phyloP scores from a whole-genome alignment of 1,139 yeast genomes.

The Nakaseomyces glabratus region DNA sequence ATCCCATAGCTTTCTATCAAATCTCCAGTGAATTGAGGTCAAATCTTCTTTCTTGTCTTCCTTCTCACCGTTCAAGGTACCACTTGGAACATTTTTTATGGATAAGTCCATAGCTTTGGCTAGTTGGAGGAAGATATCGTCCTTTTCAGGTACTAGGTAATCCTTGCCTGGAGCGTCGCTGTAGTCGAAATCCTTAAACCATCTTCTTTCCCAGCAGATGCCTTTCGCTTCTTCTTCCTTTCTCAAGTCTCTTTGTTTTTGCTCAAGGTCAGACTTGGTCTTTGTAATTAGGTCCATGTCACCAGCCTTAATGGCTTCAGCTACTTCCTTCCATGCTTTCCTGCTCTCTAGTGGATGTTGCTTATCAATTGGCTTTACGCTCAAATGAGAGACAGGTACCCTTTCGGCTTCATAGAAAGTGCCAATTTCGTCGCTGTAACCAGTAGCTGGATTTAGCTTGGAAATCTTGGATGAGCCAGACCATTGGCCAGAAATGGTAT shows the following conservation, averaged over 20 bases:
- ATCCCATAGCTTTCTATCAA: conserved; percentile 45
- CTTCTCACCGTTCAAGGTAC: conserved; percentile 46
- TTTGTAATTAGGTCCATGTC: conserved; percentile 65
- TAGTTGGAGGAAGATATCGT: conserved; percentile 44
- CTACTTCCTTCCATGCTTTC: conserved; percentile 79
- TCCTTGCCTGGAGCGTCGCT: conserved; percentile 19
- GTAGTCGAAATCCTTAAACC: conserved; percentile 57
- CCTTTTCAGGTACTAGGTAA: conserved; percentile 17
- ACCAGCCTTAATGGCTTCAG: conserved; percentile 70
- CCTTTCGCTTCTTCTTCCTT: conserved; percentile 59
- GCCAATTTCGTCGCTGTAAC: conserved; percentile 19
- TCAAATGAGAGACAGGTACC: conserved; percentile 43
- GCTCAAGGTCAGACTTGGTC: conserved; percentile 72
- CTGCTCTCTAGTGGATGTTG: conserved; percentile 74
- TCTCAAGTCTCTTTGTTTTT: conserved; percentile 72
- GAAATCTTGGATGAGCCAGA: conserved; percentile 53
- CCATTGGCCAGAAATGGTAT: conserved; percentile 88
- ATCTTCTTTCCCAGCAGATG: conserved; percentile 60
- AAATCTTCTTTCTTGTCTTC: conserved; percentile 36
- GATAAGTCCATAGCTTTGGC: conserved; percentile 50
- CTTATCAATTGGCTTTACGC: conserved; percentile 69
- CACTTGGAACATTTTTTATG: conserved; percentile 57
- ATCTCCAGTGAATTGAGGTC: conserved; percentile 60
- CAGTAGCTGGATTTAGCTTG: conserved; percentile 23
- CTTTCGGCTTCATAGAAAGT: conserved; percentile 61